A percentile compares a stretch with the other conserved stretches of the same genome.
These are phyloP conservation scores for Danielozyma ontarioensis DNA, from an alignment of 805 yeast species.

Conservation along the genomic window DNA sequence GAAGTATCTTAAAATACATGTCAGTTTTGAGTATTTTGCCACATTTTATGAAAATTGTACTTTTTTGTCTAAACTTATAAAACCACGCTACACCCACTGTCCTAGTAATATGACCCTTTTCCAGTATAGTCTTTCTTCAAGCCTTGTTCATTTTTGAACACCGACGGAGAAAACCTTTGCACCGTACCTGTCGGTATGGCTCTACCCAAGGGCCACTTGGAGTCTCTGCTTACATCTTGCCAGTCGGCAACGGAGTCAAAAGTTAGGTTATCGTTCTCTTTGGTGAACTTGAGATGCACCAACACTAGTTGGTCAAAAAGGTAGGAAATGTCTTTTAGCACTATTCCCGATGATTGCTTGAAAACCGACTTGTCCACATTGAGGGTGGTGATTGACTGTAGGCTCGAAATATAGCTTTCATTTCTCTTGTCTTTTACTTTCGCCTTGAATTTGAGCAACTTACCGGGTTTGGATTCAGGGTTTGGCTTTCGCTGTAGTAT, in stretches of 20 bases:
- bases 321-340: constrained; percentile 30
- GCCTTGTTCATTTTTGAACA: neutral
- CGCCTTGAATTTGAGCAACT: constrained; percentile 15
- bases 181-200: constrained; percentile 32
- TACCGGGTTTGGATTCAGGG: constrained; percentile 8
- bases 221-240: constrained; percentile 30
- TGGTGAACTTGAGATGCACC: constrained; percentile 35
- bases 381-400: constrained; percentile 31
- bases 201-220: constrained; percentile 40
- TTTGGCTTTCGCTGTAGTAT: constrained; percentile 24
- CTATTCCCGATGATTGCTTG: constrained; percentile 26
- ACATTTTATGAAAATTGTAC: too few relatives aligned
- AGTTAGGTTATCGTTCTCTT: constrained; percentile 37
- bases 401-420: constrained; percentile 23
- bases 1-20: too few relatives aligned
- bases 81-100: neutral
- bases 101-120: constrained; percentile 7
- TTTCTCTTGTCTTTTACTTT: constrained; percentile 26
- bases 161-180: too few relatives aligned
- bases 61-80: too few relatives aligned
- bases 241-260: constrained; percentile 33
- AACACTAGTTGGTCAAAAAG: constrained; percentile 38
- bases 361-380: constrained; percentile 31
- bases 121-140: constrained; percentile 1
- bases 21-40: neutral